Evolutionary conservation across 805 yeast genomes (phyloP), one percentile per base, ranked within the genome.

Genomic region (Brettanomyces bruxellensis): DNA sequence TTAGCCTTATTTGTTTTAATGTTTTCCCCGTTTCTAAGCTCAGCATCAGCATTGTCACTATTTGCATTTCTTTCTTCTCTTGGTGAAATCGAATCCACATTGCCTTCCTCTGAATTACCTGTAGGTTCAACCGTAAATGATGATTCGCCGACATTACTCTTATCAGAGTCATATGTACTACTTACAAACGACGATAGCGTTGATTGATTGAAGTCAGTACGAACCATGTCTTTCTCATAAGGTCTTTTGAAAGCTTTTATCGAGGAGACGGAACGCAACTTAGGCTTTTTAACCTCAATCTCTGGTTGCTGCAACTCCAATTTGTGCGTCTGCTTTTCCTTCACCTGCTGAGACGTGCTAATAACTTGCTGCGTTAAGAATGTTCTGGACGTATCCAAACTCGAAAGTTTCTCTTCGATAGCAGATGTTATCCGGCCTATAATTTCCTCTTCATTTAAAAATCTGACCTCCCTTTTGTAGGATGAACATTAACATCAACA

Each of bases 401-500:
- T 67, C 2, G 77, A 65, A 28, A 93, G 67, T 2, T 67, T 59
- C 4, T 62, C 66, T 46, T 79, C 81, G 1, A 89, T 58, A 4
- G 62, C 54, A 0, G 63, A 60, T 32, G 82, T 70, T 2, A 90
- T 70, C 34, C 58, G 54, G 37, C 81, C 88, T 9, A 86, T 75
- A 22, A 93, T 88, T 58, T 90, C 97, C 40, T 84, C 93, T 55
- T 93, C 97, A 60, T 79, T 64, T 34, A 93, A 66, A 59, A 93
- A 89, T 39, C 95, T 62, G 2, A 93, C 97, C 56, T 91, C 97
- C 48, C 91, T 73, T 55, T 93, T 0, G 98, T 91, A 0, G 99
- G 99, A 59, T 93, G 99, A 12, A 93, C 82, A 59, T 93, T 93
- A 13, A 93, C 98, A 61, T 93, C 99, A 6, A 93, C 72, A 49